A percentile compares a stretch with the other conserved stretches of the same genome.
phyloP scores from a whole-genome alignment of 1,284 basidiomycete species.

The Ganoderma resinaceum region DNA sequence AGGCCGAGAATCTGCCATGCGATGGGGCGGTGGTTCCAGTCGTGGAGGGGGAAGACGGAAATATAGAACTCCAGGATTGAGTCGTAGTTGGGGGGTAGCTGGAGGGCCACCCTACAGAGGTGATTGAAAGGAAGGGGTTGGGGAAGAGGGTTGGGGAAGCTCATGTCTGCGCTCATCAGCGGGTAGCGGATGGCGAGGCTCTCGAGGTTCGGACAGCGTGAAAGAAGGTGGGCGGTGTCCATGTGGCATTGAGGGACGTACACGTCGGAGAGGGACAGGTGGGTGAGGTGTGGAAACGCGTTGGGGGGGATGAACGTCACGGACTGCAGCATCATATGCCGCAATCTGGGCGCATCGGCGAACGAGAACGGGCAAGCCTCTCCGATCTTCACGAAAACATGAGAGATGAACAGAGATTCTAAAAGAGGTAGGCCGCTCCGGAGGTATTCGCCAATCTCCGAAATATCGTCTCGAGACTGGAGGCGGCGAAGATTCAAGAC shows the following conservation, averaged over 20 bases:
- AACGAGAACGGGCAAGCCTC: not conserved
- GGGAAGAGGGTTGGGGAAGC: not conserved
- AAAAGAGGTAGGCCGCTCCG: not conserved
- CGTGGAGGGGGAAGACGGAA: not conserved
- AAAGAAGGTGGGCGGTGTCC: not conserved
- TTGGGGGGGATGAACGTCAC: not conserved
- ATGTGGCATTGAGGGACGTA: not conserved
- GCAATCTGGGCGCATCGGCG: not conserved
- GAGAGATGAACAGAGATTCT: not conserved
- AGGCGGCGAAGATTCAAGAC: not conserved
- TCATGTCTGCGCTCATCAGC: not conserved
- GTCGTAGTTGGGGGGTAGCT: not conserved
- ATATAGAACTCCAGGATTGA: not conserved
- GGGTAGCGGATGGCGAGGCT: not conserved
- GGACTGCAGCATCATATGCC: not conserved
- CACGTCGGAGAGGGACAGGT: not conserved
- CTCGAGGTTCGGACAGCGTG: conserved; percentile 1
- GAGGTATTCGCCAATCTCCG: not conserved
- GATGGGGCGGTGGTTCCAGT: not conserved
- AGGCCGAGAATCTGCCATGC: not conserved
- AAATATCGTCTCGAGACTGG: not conserved
- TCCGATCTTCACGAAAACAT: not conserved
- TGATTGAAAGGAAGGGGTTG: not conserved
- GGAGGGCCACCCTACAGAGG: not conserved
- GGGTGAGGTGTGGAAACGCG: not conserved